These are phyloP conservation scores for Neurospora sp. DNA, from an alignment of 495 filamentous ascomycete genomes.

Conservation along the genomic window DNA sequence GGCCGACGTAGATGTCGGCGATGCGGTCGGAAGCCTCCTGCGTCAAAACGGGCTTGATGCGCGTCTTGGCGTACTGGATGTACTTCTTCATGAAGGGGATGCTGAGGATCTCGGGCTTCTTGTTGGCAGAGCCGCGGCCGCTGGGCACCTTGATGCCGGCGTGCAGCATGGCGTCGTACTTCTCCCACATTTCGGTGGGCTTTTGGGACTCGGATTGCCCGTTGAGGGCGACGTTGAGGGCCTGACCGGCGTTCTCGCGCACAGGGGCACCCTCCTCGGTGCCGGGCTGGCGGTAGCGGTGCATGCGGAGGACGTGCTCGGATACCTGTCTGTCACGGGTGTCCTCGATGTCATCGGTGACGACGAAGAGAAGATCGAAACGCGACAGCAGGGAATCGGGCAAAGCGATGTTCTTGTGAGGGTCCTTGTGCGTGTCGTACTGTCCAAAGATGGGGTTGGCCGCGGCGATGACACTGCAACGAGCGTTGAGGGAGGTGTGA, in stretches of 20 bases:
- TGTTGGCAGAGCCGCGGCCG: slow-evolving; percentile 53
- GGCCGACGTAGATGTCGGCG: slow-evolving; percentile 80
- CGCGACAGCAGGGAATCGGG: slow-evolving; percentile 94
- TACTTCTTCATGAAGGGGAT: slow-evolving; percentile 99
- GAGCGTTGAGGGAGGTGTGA: slow-evolving; percentile 92
- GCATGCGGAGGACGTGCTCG: slow-evolving; percentile 96
- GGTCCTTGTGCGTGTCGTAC: slow-evolving; percentile 97
- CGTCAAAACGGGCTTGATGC: slow-evolving; percentile 84
- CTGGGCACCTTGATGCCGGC: slow-evolving; percentile 72
- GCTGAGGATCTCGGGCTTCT: slow-evolving; percentile 82
- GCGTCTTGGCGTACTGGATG: slow-evolving; percentile 92
- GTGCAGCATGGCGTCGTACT: slow-evolving; percentile 93
- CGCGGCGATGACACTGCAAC: slow-evolving; percentile 93
- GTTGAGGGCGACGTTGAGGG: slow-evolving; percentile 80
- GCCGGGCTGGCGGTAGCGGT: slow-evolving; percentile 88
- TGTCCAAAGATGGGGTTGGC: slow-evolving; percentile 98
- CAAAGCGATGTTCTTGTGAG: slow-evolving; percentile 95
- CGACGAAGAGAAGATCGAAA: slow-evolving; percentile 98
- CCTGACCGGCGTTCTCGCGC: slow-evolving; percentile 75
- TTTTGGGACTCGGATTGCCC: slow-evolving; percentile 57
- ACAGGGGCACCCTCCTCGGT: slow-evolving; percentile 94
- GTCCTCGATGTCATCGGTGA: slow-evolving; percentile 97
- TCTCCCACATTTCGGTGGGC: slow-evolving; percentile 88
- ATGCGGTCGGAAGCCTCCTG: slow-evolving; percentile 91
- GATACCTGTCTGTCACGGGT: slow-evolving; percentile 81